These are phyloP conservation scores for Spirogloea muscicola DNA, from an alignment of 139 green algal genomes.

Conservation along the genomic window DNA sequence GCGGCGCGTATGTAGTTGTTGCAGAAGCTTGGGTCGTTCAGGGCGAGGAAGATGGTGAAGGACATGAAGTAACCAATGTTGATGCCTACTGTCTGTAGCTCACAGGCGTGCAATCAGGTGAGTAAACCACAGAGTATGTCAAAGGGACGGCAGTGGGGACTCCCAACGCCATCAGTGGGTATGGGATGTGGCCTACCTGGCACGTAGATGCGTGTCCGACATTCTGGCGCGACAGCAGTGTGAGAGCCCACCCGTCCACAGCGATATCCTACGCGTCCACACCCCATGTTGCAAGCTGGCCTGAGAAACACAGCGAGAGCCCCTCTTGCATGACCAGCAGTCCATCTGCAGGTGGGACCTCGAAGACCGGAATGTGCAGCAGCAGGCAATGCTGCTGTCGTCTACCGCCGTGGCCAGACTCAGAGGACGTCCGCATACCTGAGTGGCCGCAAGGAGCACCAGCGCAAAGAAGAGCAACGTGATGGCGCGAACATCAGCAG, in stretches of 20 bases:
- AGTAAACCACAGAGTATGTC: too few species aligned
- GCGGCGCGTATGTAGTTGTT: conserved; percentile 61
- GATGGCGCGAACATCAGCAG: conserved; percentile 57
- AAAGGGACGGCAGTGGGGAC: too few species aligned
- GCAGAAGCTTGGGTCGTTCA: conserved; percentile 61
- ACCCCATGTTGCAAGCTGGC: too few species aligned
- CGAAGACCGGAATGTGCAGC: too few species aligned
- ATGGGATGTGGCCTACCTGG: conserved; percentile 22
- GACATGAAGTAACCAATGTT: conserved; percentile 86
- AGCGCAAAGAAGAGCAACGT: conserved; percentile 80
- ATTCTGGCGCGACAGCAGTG: conserved; percentile 73
- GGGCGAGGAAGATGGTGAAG: conserved; percentile 89
- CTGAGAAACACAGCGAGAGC: too few species aligned
- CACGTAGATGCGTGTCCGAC: conserved; percentile 83
- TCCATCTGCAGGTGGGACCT: too few species aligned
- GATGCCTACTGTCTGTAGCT: conserved; percentile 83
- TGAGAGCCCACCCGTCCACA: conserved; percentile 77
- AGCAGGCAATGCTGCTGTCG: too few species aligned
- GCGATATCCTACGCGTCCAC: conserved; percentile 18
- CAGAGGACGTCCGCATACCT: conserved; percentile 84
- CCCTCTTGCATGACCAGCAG: too few species aligned
- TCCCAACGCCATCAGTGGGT: too few species aligned
- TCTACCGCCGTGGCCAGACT: background rate
- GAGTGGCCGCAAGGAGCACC: conserved; percentile 83
- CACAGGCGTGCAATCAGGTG: too few species aligned